Conservation (phyloP, 179 eudicot species). For the Nepenthes alata region DNA sequence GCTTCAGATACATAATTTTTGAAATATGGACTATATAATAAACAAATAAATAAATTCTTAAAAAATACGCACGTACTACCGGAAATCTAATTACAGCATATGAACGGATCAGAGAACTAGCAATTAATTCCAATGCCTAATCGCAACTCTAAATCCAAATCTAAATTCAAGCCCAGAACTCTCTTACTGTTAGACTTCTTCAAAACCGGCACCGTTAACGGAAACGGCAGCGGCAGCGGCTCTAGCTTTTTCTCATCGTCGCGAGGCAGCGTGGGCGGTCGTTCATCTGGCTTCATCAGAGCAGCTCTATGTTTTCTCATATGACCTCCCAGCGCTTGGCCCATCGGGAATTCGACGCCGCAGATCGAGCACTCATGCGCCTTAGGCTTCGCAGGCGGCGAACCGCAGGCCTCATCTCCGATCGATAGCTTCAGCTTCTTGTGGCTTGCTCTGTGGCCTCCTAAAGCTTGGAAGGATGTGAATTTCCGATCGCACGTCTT, state of each 20-base stretch:
- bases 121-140: no score
- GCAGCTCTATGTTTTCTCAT: constrained; percentile 31
- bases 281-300: no score
- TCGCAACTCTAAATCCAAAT: no score
- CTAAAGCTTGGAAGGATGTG: constrained; percentile 39
- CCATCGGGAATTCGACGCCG: constrained; percentile 30
- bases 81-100: no score
- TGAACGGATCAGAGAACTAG: no score
- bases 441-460: constrained; percentile 56
- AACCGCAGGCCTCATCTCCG: background rate
- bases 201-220: background rate
- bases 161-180: background rate
- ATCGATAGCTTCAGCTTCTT: constrained; percentile 19
- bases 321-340: constrained; percentile 53
- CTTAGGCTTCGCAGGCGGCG: constrained; percentile 15
- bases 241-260: background rate
- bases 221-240: background rate
- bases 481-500: constrained; percentile 39
- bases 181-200: constrained; percentile 7
- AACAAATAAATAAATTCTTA: no score
- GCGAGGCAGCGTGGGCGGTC: background rate
- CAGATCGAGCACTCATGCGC: constrained; percentile 37
- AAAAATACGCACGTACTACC: no score
- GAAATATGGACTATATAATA: no score
- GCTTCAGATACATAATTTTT: no score